These are phyloP conservation scores for Helminthosporium solani DNA, from an alignment of 2,329 filamentous ascomycete species.

Conservation along the genomic window DNA sequence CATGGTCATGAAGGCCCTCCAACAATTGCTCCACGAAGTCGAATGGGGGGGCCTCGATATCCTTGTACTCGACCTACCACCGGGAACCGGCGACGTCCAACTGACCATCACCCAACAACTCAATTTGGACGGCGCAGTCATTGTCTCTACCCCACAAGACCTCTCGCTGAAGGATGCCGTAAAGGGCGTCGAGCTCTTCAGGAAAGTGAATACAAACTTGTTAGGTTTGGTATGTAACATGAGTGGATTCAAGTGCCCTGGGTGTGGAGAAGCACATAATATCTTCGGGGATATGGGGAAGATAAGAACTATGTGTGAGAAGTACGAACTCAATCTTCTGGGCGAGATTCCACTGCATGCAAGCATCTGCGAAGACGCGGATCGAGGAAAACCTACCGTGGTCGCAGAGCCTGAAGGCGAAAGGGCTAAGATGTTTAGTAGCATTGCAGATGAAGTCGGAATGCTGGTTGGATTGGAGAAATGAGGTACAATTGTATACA, in stretches of 20 bases:
- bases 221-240: conserved; percentile 71
- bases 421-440: conserved; percentile 69
- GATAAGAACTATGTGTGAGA: conserved; percentile 74
- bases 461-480: conserved; percentile 19
- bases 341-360: conserved; percentile 88
- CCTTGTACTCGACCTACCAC: conserved; percentile 85
- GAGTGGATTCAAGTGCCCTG: conserved; percentile 41
- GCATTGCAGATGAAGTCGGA: conserved; percentile 61
- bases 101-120: conserved; percentile 96
- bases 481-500: conserved; percentile 1
- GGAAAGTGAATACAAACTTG: conserved; percentile 74
- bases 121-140: conserved; percentile 78
- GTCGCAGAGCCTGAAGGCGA: conserved; percentile 78
- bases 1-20: conserved; percentile 97
- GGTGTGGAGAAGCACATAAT: conserved; percentile 52
- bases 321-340: conserved; percentile 74
- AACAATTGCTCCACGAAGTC: conserved; percentile 92
- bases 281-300: conserved; percentile 63
- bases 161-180: conserved; percentile 89
- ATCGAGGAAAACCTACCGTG: conserved; percentile 84
- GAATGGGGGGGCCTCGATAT: conserved; percentile 90
- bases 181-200: conserved; percentile 90
- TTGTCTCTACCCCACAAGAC: conserved; percentile 92
- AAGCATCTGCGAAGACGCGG: conserved; percentile 82
- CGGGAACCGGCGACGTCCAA: conserved; percentile 93